Base-by-base conservation (phyloP, 306 rosid species). In the Adenanthera pavonina region DNA sequence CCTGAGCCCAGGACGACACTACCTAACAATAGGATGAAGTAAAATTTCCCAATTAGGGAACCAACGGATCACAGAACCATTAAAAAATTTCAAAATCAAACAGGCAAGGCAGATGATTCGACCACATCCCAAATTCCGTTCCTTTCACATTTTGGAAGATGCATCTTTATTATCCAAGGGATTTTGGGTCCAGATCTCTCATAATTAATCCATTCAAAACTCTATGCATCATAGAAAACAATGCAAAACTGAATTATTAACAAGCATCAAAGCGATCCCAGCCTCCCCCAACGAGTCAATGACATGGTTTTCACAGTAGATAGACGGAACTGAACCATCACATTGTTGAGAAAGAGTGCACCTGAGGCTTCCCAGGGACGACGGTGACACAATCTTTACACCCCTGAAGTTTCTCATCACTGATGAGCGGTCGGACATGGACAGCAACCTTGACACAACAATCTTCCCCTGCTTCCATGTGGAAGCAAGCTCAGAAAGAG, bases 371-470 rank as follows among this genome's bases (percentile, higher is more conserved):
- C 67, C 94, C 94, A 19, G 89, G 57, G 76, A 91, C 92, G 81
- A 94, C 97, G 74, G 89, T 91, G 82, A 96, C 98, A 75, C 99
- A 96, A 85, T 96, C 99, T 77, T 96, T 92, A 88, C 99, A 96
- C 0, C 99, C 99, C 80, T 92, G 99, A 74, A 91, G 85, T 82
- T 91, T 90, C 92, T 96, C 99, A 74, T 96, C 98, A 51, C 85
- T 84, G 89, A 96, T 90, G 76, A 96, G 93, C 14, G 99, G 99
- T 46, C 99, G 89, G 81, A 92, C 91, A 82, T 96, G 97, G 44
- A 96, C 98, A 69, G 98, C 99, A 20, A 96, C 99, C 81, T 92
- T 96, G 5, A 96, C 98, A 59, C 97, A 94, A 71, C 99, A 96
- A 86, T 91, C 92, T 78, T 96, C 98, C 38, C 89, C 92, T 33